Evolutionary conservation across 129 eudicot genomes (phyloP).

Genomic region (Artemisia tridentata): DNA sequence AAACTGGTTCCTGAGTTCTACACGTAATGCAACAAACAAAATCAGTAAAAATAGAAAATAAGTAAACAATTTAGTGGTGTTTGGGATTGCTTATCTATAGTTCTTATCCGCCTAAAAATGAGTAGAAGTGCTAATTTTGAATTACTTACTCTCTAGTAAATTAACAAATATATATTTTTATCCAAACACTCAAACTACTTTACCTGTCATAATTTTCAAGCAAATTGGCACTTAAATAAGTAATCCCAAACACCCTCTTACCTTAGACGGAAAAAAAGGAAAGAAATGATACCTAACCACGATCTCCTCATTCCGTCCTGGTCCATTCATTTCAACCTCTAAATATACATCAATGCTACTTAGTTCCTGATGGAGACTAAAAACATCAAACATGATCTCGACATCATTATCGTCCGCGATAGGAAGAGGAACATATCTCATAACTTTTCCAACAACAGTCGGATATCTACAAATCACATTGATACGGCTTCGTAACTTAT

Average conservation of each 20-base stretch:
- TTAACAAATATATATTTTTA: neutral
- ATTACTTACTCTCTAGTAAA: neutral
- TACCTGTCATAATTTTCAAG: neutral
- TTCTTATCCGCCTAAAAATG: neutral
- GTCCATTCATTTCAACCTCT: neutral
- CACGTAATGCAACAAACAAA: neutral
- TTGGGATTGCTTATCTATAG: neutral
- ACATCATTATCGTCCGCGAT: constrained; percentile 7
- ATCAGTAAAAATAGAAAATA: neutral
- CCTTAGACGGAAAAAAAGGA: neutral
- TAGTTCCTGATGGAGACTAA: constrained; percentile 5
- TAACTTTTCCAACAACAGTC: constrained; percentile 14
- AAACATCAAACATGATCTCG: constrained; percentile 14
- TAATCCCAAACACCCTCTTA: neutral
- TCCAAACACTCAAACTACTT: neutral
- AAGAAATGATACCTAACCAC: neutral
- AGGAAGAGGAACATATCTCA: constrained; percentile 12
- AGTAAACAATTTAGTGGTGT: neutral
- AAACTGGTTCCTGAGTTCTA: neutral
- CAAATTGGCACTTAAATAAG: neutral
- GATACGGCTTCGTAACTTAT: neutral
- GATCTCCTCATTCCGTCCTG: neutral
- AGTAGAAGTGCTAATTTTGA: neutral
- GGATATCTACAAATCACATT: constrained; percentile 12
- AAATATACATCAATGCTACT: constrained; percentile 18